A percentile compares a stretch with the other conserved stretches of the same genome.
phyloP scores from a whole-genome alignment of 2,329 filamentous ascomycete species.

The Aspergillus transmontanensis region DNA sequence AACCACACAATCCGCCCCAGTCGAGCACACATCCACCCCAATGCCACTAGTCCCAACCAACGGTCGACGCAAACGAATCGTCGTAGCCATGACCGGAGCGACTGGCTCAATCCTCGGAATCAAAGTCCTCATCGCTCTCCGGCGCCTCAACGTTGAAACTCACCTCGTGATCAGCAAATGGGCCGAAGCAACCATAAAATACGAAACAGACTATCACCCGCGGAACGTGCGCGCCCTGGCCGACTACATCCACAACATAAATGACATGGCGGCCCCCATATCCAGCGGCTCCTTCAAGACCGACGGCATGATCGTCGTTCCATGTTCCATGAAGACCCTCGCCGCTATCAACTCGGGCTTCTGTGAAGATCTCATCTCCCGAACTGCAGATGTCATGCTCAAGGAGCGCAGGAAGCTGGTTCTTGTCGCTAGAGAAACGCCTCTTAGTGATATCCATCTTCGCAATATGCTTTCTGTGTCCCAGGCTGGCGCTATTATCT shows the following conservation, averaged over 20 bases:
- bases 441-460: constrained; percentile 51
- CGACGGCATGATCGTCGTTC: constrained; percentile 52
- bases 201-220: constrained; percentile 47
- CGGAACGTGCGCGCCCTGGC: constrained; percentile 43
- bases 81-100: constrained; percentile 55
- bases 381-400: constrained; percentile 50
- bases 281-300: constrained; percentile 49
- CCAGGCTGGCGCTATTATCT: constrained; percentile 44
- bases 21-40: background rate
- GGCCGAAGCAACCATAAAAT: constrained; percentile 52
- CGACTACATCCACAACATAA: constrained; percentile 41
- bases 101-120: constrained; percentile 51
- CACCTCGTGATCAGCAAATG: constrained; percentile 54
- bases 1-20: background rate
- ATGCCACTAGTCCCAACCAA: too few species aligned
- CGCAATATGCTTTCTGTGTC: constrained; percentile 49
- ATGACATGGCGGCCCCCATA: constrained; percentile 50
- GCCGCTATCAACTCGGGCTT: constrained; percentile 46
- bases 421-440: constrained; percentile 48
- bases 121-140: constrained; percentile 44
- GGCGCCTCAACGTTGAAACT: constrained; percentile 49
- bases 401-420: constrained; percentile 49
- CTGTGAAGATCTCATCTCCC: constrained; percentile 50
- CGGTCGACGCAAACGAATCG: constrained; percentile 32
- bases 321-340: constrained; percentile 54